phyloP scores from a whole-genome alignment of 1,284 basidiomycete genomes.

The Rhodotorula sp. region DNA sequence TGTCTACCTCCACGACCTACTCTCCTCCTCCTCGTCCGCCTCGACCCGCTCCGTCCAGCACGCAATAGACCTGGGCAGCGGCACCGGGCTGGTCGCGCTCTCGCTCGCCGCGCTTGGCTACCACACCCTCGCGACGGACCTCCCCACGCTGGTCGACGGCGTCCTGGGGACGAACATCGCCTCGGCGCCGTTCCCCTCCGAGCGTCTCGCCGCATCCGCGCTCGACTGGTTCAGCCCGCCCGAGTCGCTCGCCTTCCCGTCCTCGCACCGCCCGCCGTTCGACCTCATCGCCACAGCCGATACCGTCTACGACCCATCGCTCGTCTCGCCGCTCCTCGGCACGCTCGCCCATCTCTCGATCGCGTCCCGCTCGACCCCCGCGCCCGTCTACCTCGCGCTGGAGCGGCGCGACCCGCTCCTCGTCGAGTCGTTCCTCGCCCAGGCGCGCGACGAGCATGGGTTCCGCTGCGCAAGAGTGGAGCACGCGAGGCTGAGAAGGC shows the following conservation, averaged over 20 bases:
- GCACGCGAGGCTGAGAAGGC: conserved; percentile 62
- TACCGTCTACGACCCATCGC: conserved; percentile 70
- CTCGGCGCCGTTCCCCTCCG: conserved; percentile 52
- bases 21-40: background rate
- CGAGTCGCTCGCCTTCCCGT: background rate
- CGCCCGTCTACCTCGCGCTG: conserved; percentile 66
- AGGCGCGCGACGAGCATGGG: conserved; percentile 56
- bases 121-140: conserved; percentile 77
- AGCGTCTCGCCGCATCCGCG: conserved; percentile 47
- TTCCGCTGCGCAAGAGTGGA: conserved; percentile 65
- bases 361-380: conserved; percentile 13
- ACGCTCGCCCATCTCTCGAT: conserved; percentile 62
- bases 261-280: conserved; percentile 55
- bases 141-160: conserved; percentile 64
- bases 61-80: conserved; percentile 78
- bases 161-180: conserved; percentile 70
- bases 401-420: conserved; percentile 73
- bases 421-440: conserved; percentile 63
- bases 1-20: conserved; percentile 36
- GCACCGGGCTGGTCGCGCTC: conserved; percentile 61
- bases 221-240: conserved; percentile 63
- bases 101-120: conserved; percentile 70
- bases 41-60: background rate
- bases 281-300: conserved; percentile 83
- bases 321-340: conserved; percentile 69